phyloP scores from a whole-genome alignment of 2,329 filamentous ascomycete genomes.

The Apiospora phragmitis region DNA sequence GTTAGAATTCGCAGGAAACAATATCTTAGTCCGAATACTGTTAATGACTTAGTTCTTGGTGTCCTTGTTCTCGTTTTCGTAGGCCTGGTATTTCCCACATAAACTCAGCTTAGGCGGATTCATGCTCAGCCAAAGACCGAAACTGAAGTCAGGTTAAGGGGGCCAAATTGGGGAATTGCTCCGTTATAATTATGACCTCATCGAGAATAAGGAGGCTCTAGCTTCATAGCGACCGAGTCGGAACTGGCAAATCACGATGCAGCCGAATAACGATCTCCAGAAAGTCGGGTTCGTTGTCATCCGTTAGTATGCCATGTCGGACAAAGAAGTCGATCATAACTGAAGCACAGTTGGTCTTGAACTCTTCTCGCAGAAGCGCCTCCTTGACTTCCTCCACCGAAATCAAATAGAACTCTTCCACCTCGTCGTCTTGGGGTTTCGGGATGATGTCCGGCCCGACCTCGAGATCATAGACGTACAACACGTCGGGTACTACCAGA shows the following conservation, averaged over 20 bases:
- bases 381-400: constrained; percentile 52
- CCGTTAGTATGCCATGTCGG: constrained; percentile 64
- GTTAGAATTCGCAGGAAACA: too few relatives aligned
- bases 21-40: too few relatives aligned
- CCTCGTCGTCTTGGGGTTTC: constrained; percentile 66
- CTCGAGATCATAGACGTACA: constrained; percentile 73
- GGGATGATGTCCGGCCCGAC: constrained; percentile 53
- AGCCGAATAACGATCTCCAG: constrained; percentile 54
- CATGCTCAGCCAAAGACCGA: too few relatives aligned
- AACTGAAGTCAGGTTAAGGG: neutral
- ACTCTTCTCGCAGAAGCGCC: constrained; percentile 59
- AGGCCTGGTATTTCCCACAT: too few relatives aligned
- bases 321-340: constrained; percentile 73
- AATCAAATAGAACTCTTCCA: constrained; percentile 53
- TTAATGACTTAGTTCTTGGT: too few relatives aligned
- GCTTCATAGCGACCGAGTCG: constrained; percentile 9
- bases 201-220: neutral
- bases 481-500: constrained; percentile 62
- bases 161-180: neutral
- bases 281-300: constrained; percentile 66
- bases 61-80: too few relatives aligned
- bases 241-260: constrained; percentile 27
- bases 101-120: too few relatives aligned
- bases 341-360: constrained; percentile 71
- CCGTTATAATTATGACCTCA: neutral